A percentile compares a stretch with the other conserved stretches of the same genome.
Evolutionary conservation across 1,139 yeast genomes (phyloP).

Genomic region (Yamadazyma sp.): DNA sequence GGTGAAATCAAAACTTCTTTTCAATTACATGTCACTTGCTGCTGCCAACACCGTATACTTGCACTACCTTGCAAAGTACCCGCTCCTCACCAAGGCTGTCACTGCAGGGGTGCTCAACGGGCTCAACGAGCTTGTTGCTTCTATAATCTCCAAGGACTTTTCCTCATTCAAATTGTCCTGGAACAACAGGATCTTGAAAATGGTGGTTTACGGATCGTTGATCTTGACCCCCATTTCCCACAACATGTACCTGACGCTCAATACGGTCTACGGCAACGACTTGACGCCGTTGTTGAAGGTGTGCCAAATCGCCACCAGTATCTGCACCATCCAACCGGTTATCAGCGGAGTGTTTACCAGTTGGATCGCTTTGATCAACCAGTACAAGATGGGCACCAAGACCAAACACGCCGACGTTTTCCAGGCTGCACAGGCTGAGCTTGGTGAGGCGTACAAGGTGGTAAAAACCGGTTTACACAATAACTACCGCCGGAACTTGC

Average conservation of each 20-base stretch:
- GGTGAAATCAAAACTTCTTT: not conserved
- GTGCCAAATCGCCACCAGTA: slow-evolving; percentile 59
- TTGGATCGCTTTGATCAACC: slow-evolving; percentile 52
- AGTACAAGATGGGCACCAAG: slow-evolving; percentile 19
- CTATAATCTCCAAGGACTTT: slow-evolving; percentile 49
- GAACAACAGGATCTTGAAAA: slow-evolving; percentile 49
- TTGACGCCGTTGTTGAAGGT: slow-evolving; percentile 41
- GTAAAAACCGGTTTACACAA: slow-evolving; percentile 40
- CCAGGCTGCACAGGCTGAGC: not conserved
- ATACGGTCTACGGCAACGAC: slow-evolving; percentile 31
- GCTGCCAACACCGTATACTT: slow-evolving; percentile 35
- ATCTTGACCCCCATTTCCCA: slow-evolving; percentile 79
- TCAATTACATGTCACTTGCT: slow-evolving; percentile 8
- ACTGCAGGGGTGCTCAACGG: slow-evolving; percentile 61
- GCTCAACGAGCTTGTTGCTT: slow-evolving; percentile 60
- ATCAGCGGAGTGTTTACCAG: slow-evolving; percentile 56
- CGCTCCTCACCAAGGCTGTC: slow-evolving; percentile 58
- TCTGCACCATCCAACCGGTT: slow-evolving; percentile 64
- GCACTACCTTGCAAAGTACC: slow-evolving; percentile 43
- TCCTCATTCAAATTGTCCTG: slow-evolving; percentile 16
- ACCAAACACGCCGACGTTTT: not conserved
- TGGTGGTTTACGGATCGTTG: slow-evolving; percentile 72
- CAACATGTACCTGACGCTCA: slow-evolving; percentile 50
- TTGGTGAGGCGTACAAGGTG: not conserved
- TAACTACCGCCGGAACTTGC: slow-evolving; percentile 57